These are phyloP conservation scores for Ascosphaera pollenicola DNA, from an alignment of 2,329 filamentous ascomycete genomes.

Conservation along the genomic window DNA sequence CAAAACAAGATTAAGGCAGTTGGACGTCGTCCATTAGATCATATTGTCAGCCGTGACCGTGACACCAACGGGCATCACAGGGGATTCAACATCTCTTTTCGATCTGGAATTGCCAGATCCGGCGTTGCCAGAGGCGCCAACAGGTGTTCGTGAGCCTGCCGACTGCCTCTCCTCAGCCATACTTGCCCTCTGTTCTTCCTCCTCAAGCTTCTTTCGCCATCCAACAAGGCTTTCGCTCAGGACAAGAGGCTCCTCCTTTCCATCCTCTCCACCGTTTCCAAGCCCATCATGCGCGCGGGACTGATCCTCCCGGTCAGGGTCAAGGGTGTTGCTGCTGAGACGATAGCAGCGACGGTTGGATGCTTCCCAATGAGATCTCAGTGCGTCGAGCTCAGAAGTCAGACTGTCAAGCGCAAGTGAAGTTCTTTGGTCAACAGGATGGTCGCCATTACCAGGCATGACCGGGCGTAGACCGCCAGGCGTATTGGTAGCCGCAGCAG, in stretches of 20 bases:
- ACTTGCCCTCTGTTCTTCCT: slow-evolving; percentile 22
- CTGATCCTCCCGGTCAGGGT: neutral
- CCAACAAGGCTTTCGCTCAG: slow-evolving; percentile 53
- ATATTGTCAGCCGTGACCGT: neutral
- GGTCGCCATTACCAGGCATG: neutral
- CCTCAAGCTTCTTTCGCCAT: slow-evolving; percentile 59
- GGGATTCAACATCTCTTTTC: neutral
- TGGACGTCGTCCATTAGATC: neutral
- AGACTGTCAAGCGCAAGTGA: slow-evolving; percentile 68
- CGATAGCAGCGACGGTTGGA: slow-evolving; percentile 80
- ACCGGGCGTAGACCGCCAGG: neutral
- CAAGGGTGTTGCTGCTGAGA: slow-evolving; percentile 38
- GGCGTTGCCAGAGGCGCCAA: slow-evolving; percentile 5
- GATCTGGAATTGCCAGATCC: slow-evolving; percentile 1
- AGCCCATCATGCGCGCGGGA: slow-evolving; percentile 50
- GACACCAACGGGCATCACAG: neutral
- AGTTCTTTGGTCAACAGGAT: slow-evolving; percentile 13
- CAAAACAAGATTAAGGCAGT: neutral
- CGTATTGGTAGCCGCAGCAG: neutral
- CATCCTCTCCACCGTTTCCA: slow-evolving; percentile 30
- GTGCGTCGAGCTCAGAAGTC: slow-evolving; percentile 73
- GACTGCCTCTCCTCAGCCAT: slow-evolving; percentile 6
- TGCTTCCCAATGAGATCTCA: slow-evolving; percentile 83
- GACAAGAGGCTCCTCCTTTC: slow-evolving; percentile 16
- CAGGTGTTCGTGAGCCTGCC: slow-evolving; percentile 8